Base-by-base conservation (phyloP, 441 rosid genomes). In the Dalechampia spathulata region DNA sequence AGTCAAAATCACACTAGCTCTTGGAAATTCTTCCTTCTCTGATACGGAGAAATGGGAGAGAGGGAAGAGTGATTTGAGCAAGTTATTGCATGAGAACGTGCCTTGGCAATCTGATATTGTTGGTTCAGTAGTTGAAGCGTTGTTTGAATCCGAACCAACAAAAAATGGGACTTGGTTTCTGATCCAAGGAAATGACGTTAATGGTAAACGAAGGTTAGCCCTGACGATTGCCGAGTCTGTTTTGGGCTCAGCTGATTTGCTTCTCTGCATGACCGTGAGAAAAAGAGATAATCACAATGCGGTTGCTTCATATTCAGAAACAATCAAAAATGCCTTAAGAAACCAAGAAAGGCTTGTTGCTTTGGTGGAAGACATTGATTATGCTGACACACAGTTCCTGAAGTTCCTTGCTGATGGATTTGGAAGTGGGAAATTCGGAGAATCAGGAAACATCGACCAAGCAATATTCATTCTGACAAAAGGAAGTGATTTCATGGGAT, bases 131-230 rank as follows among this genome's bases (percentile, higher is more conserved):
- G 73, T 67, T 5, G 80, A 78, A 52, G 75, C 69, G 38, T 44
- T 87, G 75, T 51, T 54, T 19, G 60, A 75, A 42, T 67, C 75
- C 30, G 57, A 68, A 26, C 63, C 75, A 42, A 44, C 34, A 12
- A 65, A 27, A 57, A 67, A 67, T 37, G 85, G 67, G 34, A 67
- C 63, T 26, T 87, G 96, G 94, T 49, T 90, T 16, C 69, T 85
- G 62, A 43, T 90, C 62, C 72, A 71, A 20, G 97, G 97, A 39
- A 80, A 83, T 21, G 97, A 90, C 72, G 60, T 61, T 1, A 32
- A 74, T 3, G 94, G 91, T 8, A 90, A 85, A 65, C 76, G 88
- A 65, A 82, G 90, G 75, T 61, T 90, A 61, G 91, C 96, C n/a
- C 75, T 74, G 50, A 75, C 85, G 10, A 72, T 85, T 47, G 78